Percentiles rank a stretch among this genome's conserved stretches.
These are phyloP conservation scores for Cryptosporidium sp. DNA, from an alignment of 169 alveolate genomes.

Conservation along the genomic window DNA sequence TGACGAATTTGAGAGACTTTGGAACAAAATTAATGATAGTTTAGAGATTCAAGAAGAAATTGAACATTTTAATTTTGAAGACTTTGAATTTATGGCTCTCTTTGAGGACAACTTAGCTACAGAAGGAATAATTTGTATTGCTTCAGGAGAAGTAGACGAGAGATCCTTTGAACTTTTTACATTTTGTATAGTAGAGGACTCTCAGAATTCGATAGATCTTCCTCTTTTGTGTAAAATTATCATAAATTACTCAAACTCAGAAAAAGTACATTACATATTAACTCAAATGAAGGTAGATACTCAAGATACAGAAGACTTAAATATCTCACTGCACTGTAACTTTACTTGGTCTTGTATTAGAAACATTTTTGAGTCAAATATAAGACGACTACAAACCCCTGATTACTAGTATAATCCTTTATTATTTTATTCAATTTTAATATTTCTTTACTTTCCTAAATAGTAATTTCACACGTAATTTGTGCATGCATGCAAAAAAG, in stretches of 20 bases:
- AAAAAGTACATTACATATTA: neutral
- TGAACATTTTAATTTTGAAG: neutral
- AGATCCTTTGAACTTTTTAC: conserved; percentile 6
- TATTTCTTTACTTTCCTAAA: neutral
- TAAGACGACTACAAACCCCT: neutral
- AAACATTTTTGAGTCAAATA: neutral
- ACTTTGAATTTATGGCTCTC: conserved; percentile 5
- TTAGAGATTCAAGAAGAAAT: neutral
- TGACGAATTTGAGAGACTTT: conserved; percentile 30
- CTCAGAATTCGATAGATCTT: neutral
- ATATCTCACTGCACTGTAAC: neutral
- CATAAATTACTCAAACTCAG: neutral
- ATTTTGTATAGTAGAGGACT: conserved; percentile 9
- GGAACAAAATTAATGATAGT: conserved; percentile 26
- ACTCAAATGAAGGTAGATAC: conserved; percentile 2
- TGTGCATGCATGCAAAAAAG: neutral
- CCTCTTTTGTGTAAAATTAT: conserved; percentile 19
- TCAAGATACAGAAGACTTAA: neutral
- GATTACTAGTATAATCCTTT: neutral
- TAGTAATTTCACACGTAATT: neutral
- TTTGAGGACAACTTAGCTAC: conserved; percentile 34
- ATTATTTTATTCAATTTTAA: neutral
- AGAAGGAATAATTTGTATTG: conserved; percentile 29
- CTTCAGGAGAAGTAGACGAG: conserved; percentile 71
- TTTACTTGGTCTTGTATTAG: neutral